Conservation (phyloP, 345 rosid species). For the Euclidium syriacum region DNA sequence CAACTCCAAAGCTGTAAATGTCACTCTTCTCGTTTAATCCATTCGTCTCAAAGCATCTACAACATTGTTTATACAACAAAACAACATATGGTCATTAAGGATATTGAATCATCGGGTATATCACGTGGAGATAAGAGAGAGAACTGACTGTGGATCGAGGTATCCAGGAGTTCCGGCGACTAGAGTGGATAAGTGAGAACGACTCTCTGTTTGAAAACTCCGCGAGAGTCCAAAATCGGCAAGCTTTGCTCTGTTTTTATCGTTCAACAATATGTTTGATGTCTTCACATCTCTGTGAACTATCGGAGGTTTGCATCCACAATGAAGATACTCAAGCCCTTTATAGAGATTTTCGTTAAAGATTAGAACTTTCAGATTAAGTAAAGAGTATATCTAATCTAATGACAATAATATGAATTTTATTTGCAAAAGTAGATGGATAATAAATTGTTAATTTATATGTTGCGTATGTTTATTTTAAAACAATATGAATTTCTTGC, state of each 20-base stretch:
- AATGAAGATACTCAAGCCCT: slow-evolving; percentile 36
- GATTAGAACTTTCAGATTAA: neutral
- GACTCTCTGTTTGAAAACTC: slow-evolving; percentile 25
- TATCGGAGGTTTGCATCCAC: slow-evolving; percentile 30
- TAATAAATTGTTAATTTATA: too few species aligned
- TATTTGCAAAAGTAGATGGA: too few species aligned
- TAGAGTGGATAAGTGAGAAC: slow-evolving; percentile 14
- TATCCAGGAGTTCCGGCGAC: slow-evolving; percentile 33
- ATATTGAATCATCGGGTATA: neutral
- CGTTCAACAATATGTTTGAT: slow-evolving; percentile 36
- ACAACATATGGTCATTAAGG: neutral
- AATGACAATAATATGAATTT: too few species aligned
- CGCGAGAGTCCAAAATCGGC: slow-evolving; percentile 31
- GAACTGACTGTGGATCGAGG: slow-evolving; percentile 24
- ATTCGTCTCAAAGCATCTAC: slow-evolving; percentile 20
- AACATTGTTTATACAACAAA: neutral
- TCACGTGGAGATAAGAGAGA: neutral
- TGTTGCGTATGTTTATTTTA: too few species aligned
- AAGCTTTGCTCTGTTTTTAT: slow-evolving; percentile 34
- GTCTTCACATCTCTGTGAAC: slow-evolving; percentile 34
- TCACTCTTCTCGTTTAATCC: slow-evolving; percentile 34
- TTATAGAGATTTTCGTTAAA: neutral
- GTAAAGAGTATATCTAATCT: too few species aligned
- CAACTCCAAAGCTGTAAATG: slow-evolving; percentile 33
- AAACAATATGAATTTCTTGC: too few species aligned